Conservation (phyloP, 2,329 filamentous ascomycete species). For the Dothiorella sarmentorum region DNA sequence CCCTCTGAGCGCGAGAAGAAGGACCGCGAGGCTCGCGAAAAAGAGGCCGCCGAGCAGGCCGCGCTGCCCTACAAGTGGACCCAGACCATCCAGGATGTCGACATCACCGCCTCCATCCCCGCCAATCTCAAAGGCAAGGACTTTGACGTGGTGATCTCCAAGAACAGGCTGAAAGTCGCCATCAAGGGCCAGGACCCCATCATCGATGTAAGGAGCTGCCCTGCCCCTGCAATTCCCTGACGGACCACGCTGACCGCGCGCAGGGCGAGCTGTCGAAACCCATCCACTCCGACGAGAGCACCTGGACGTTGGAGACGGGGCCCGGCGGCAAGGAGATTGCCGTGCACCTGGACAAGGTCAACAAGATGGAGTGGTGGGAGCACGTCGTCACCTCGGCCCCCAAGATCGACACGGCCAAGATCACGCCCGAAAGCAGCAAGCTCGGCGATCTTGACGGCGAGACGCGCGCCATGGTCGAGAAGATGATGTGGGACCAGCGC, state of each 20-base stretch:
- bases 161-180: slow-evolving; percentile 70
- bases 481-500: slow-evolving; percentile 99
- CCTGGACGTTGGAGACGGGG: slow-evolving; percentile 82
- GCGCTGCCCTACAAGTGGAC: slow-evolving; percentile 95
- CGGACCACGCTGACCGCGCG: slow-evolving; percentile 17
- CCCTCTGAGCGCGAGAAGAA: slow-evolving; percentile 53
- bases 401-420: slow-evolving; percentile 92
- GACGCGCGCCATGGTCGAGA: slow-evolving; percentile 96
- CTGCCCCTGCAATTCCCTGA: not conserved
- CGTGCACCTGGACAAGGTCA: slow-evolving; percentile 89
- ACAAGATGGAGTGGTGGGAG: slow-evolving; percentile 98
- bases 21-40: slow-evolving; percentile 60
- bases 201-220: slow-evolving; percentile 60
- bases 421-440: slow-evolving; percentile 87
- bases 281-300: slow-evolving; percentile 80
- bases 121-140: slow-evolving; percentile 82
- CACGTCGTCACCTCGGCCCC: slow-evolving; percentile 85
- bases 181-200: slow-evolving; percentile 87
- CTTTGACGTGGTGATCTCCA: slow-evolving; percentile 77
- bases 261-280: slow-evolving; percentile 82
- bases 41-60: slow-evolving; percentile 83
- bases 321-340: slow-evolving; percentile 68
- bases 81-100: slow-evolving; percentile 85
- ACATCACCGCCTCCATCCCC: slow-evolving; percentile 73
- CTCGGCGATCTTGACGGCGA: slow-evolving; percentile 90